Evolutionary conservation across 768 basidiomycete genomes (phyloP), one percentile per base, ranked within the genome.

Genomic region (Lactifluus rugatus): DNA sequence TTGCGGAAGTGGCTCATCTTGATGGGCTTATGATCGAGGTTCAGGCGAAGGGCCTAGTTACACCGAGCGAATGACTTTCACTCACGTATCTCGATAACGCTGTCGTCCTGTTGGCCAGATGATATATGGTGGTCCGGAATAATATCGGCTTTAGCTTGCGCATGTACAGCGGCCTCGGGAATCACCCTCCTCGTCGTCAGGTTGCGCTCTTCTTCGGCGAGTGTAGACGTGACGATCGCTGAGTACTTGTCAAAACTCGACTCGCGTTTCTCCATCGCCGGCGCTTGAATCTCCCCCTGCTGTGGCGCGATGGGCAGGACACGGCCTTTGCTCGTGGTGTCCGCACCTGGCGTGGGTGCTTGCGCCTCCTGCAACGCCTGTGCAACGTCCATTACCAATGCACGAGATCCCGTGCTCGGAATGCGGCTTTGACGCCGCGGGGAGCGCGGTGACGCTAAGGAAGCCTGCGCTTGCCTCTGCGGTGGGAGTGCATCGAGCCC

Each of bases 361-460:
- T 66, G 66, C 5, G 67, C 70, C 57, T 78, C 74, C 34, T 68
- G 74, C 54, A 88, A 67, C 9, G 79, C 78, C 67, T 83, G 84
- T 2, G 85, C 86, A 11, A 90, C 80, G 42, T 90, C 86, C 88
- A 90, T 89, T 23, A 82, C 86, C 14, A 82, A 81, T 19, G 84
- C 80, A 58, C 89, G 74, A 52, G 79, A 81, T 16, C 85, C 85
- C 5, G 85, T 79, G 65, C 81, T 87, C 5, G 85, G 81, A 52
- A 84, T 83, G 21, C 85, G 81, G 46, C 71, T 57, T 64, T 78
- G 79, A 52, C 75, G 76, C 3, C 70, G 66, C 5, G 78, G 74
- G 1, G 76, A 59, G 25, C 53, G 62, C n/a, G 61, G 58, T 10
- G 59, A 37, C 25, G 53, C 14, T 31, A 45, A 23, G 23, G 32